Percentiles rank a stretch among this genome's conserved stretches.
phyloP scores from a whole-genome alignment of 2,329 filamentous ascomycete species.

The Amphichorda felina region DNA sequence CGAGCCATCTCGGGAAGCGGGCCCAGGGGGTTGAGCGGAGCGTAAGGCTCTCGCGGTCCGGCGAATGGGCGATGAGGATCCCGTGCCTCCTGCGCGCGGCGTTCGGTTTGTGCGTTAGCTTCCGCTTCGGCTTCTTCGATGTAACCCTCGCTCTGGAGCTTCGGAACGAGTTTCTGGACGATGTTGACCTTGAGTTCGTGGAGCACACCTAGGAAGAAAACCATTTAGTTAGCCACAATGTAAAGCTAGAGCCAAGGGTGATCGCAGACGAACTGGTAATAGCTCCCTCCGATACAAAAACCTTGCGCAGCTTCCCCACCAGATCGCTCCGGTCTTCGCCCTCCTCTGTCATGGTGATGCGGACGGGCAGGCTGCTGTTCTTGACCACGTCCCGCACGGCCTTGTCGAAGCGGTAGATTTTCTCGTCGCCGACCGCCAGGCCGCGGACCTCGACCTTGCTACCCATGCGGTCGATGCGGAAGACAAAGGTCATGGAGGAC shows the following conservation, averaged over 20 bases:
- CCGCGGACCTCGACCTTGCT: conserved; percentile 75
- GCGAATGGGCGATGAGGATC: conserved; percentile 18
- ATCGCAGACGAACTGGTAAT: conserved; percentile 31
- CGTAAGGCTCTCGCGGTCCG: conserved; percentile 45
- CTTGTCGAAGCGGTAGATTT: conserved; percentile 67
- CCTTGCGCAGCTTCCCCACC: conserved; percentile 34
- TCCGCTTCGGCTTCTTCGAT: conserved; percentile 43
- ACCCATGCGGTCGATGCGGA: conserved; percentile 75
- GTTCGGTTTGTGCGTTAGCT: conserved; percentile 26
- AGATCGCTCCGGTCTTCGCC: conserved; percentile 34
- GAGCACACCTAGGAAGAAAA: no score
- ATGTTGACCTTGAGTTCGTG: conserved; percentile 64
- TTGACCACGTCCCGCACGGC: conserved; percentile 62
- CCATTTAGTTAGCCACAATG: conserved; percentile 33
- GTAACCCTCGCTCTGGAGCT: conserved; percentile 67
- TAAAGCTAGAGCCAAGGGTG: neutral
- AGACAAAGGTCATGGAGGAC: conserved; percentile 71
- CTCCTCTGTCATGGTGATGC: conserved; percentile 35
- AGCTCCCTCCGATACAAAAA: conserved; percentile 64
- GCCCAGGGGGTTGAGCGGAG: conserved; percentile 40
- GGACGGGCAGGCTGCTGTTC: conserved; percentile 39
- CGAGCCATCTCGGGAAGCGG: conserved; percentile 47
- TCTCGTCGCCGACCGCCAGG: conserved; percentile 68
- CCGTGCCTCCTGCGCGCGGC: conserved; percentile 27
- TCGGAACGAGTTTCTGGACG: conserved; percentile 73